Conservation (phyloP, 352 stramenopile species). For the Phytopythium sindhum region DNA sequence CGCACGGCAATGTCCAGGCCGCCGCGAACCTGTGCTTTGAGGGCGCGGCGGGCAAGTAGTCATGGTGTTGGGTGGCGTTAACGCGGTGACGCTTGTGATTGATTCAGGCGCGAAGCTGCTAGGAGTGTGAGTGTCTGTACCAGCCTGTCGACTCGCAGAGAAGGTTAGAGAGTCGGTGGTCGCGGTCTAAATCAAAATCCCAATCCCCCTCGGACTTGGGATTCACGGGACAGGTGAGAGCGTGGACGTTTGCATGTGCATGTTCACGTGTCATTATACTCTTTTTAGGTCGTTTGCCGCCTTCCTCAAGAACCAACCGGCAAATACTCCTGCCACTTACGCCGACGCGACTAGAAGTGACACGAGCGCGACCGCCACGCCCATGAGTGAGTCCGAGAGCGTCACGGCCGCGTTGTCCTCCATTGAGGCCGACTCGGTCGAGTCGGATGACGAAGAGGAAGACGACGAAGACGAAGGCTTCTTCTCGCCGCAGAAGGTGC, state of each 20-base stretch:
- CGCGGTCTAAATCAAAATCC: neutral
- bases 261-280: neutral
- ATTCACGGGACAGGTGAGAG: neutral
- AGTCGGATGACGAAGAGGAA: neutral
- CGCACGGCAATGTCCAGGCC: slow-evolving; percentile 52
- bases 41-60: slow-evolving; percentile 3
- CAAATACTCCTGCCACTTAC: neutral
- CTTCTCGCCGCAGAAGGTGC: slow-evolving; percentile 47
- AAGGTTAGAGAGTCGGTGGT: neutral
- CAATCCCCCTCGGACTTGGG: neutral
- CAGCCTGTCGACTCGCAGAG: no score
- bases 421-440: slow-evolving; percentile 5
- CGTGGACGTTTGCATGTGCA: neutral
- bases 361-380: neutral
- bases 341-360: neutral
- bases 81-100: no score
- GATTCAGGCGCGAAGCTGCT: no score
- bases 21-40: slow-evolving; percentile 73
- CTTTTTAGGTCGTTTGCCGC: no score
- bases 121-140: no score
- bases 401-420: neutral
- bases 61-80: no score
- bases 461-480: neutral
- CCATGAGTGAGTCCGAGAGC: neutral
- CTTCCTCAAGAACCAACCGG: neutral